Evolutionary conservation across 352 stramenopile genomes (phyloP).

Genomic region (Phytopythium sindhum): DNA sequence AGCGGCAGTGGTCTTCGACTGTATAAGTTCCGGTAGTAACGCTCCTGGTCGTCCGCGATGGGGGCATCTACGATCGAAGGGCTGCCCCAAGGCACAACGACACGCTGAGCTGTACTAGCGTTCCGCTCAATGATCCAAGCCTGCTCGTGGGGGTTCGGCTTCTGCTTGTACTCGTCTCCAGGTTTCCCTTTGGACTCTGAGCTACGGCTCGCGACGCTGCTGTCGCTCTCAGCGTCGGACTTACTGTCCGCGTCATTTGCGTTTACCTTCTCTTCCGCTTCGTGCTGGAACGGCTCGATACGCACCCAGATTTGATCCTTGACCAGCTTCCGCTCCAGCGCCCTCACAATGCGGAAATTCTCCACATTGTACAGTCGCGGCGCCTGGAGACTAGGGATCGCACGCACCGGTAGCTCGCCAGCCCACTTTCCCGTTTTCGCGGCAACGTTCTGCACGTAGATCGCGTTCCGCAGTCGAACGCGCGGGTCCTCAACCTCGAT

Average conservation of each 20-base stretch:
- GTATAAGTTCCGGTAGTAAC: slow-evolving; percentile 75
- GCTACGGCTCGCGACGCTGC: neutral
- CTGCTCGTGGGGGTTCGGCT: slow-evolving; percentile 18
- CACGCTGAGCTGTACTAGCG: slow-evolving; percentile 60
- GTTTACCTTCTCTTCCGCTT: slow-evolving; percentile 7
- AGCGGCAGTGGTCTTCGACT: slow-evolving; percentile 49
- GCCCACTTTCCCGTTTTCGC: slow-evolving; percentile 47
- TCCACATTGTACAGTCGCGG: slow-evolving; percentile 45
- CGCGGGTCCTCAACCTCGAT: slow-evolving; percentile 55
- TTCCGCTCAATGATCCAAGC: slow-evolving; percentile 79
- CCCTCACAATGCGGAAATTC: slow-evolving; percentile 50
- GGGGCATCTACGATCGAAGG: slow-evolving; percentile 25
- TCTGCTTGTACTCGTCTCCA: neutral
- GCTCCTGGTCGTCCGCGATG: slow-evolving; percentile 36
- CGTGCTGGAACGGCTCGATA: slow-evolving; percentile 23
- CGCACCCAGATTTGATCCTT: slow-evolving; percentile 75
- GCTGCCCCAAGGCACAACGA: slow-evolving; percentile 55
- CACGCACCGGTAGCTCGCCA: slow-evolving; percentile 60
- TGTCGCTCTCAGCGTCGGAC: slow-evolving; percentile 8
- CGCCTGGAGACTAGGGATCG: slow-evolving; percentile 59
- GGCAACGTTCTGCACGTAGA: slow-evolving; percentile 73
- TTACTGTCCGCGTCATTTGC: slow-evolving; percentile 13
- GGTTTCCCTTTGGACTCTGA: slow-evolving; percentile 5
- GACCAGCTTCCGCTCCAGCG: slow-evolving; percentile 63
- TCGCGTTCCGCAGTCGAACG: slow-evolving; percentile 22